These are phyloP conservation scores for Gossypium gossypioides DNA, from an alignment of 441 rosid species.

Conservation along the genomic window DNA sequence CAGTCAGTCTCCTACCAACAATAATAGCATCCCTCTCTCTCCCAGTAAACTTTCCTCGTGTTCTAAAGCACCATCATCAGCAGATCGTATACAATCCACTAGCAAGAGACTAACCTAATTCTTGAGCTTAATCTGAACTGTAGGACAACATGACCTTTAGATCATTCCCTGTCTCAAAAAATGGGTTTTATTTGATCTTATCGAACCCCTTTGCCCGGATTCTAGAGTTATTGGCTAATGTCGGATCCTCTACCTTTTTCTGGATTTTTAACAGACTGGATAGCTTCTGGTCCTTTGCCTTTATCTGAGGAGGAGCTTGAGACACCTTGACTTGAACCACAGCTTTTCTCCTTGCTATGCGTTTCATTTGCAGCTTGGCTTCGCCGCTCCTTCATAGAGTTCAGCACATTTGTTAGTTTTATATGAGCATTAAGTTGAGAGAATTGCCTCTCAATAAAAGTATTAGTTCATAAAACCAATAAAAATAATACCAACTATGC, in stretches of 20 bases:
- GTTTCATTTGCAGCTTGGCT: conserved; percentile 59
- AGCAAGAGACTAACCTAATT: conserved; percentile 23
- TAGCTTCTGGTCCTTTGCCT: conserved; percentile 20
- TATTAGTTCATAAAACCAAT: neutral
- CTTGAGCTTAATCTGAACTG: conserved; percentile 31
- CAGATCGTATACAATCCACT: conserved; percentile 8
- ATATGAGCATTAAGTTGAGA: neutral
- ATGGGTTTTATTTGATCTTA: conserved; percentile 7
- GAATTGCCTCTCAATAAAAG: neutral
- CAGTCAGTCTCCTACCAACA: neutral
- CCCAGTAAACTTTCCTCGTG: neutral
- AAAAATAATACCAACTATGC: neutral
- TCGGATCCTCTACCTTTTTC: conserved; percentile 24
- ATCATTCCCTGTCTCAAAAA: conserved; percentile 29
- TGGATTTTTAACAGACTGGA: conserved; percentile 14
- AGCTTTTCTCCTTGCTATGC: conserved; percentile 45
- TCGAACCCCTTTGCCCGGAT: conserved; percentile 7
- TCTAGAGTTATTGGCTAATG: conserved; percentile 16
- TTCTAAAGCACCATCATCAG: neutral
- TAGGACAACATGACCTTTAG: conserved; percentile 24
- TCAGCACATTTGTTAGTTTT: conserved; percentile 59
- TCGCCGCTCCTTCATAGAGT: conserved; percentile 77
- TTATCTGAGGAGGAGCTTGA: conserved; percentile 15
- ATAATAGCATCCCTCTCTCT: neutral
- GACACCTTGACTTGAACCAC: conserved; percentile 22